Conservation (phyloP, 1,284 basidiomycete species). For the Thelephora terrestris region DNA sequence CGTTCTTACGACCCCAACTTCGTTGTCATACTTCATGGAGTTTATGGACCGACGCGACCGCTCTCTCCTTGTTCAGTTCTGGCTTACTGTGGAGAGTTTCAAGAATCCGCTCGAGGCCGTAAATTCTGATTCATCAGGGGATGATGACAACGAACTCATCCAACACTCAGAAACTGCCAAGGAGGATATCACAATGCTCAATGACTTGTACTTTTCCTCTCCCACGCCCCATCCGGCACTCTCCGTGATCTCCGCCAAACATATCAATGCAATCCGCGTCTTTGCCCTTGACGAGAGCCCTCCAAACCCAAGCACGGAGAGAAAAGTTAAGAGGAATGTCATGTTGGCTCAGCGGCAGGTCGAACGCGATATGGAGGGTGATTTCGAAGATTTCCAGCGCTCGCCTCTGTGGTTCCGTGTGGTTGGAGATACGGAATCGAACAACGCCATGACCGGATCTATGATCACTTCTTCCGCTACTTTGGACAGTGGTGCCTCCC, state of each 20-base stretch:
- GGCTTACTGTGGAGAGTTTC: constrained; percentile 95
- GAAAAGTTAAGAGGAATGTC: constrained; percentile 64
- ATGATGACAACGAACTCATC: constrained; percentile 57
- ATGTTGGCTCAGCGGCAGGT: constrained; percentile 80
- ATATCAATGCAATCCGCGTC: constrained; percentile 57
- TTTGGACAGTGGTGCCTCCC: background rate
- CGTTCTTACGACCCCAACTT: constrained; percentile 78
- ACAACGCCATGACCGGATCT: constrained; percentile 10
- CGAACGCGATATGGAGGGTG: constrained; percentile 83
- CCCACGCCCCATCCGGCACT: constrained; percentile 48
- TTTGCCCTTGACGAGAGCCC: constrained; percentile 47
- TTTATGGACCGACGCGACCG: constrained; percentile 89
- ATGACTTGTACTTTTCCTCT: constrained; percentile 75
- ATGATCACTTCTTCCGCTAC: background rate
- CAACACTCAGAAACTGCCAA: constrained; percentile 53
- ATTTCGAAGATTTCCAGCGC: constrained; percentile 80
- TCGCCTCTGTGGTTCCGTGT: constrained; percentile 90
- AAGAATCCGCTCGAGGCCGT: constrained; percentile 89
- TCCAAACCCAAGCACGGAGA: constrained; percentile 39
- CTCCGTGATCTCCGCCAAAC: constrained; percentile 56
- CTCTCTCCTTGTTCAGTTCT: constrained; percentile 87
- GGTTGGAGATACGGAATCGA: constrained; percentile 55
- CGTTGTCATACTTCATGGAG: constrained; percentile 94
- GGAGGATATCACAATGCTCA: constrained; percentile 83
- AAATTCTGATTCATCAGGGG: constrained; percentile 59